phyloP scores from a whole-genome alignment of 2,329 filamentous ascomycete species.

The Aspergillus ustus region DNA sequence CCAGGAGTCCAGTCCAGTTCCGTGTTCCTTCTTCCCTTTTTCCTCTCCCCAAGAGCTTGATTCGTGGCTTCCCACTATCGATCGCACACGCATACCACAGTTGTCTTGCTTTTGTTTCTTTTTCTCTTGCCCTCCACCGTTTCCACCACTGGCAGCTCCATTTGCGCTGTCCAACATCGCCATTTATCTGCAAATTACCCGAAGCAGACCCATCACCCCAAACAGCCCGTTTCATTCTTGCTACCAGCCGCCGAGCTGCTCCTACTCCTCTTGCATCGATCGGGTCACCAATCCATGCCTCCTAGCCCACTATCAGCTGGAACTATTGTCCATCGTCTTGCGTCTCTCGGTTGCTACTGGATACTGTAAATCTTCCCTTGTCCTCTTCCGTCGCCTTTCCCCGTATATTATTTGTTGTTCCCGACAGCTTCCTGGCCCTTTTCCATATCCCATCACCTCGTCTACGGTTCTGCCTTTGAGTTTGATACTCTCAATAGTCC shows the following conservation, averaged over 20 bases:
- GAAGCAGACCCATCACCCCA: slow-evolving; percentile 9
- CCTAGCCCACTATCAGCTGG: slow-evolving; percentile 11
- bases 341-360: slow-evolving; percentile 5
- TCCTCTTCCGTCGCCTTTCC: background rate
- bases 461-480: slow-evolving; percentile 11
- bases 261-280: slow-evolving; percentile 12
- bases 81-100: background rate
- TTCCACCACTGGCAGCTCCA: slow-evolving; percentile 4
- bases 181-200: slow-evolving; percentile 12
- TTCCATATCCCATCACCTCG: slow-evolving; percentile 6
- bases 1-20: slow-evolving; percentile 4
- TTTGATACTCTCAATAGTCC: slow-evolving; percentile 10
- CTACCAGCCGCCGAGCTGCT: background rate
- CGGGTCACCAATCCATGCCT: slow-evolving; percentile 21
- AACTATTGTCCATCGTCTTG: slow-evolving; percentile 8
- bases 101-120: slow-evolving; percentile 8
- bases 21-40: slow-evolving; percentile 1
- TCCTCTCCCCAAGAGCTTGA: slow-evolving; percentile 10
- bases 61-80: background rate
- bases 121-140: background rate
- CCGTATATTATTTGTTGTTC: slow-evolving; percentile 5
- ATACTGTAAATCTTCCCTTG: slow-evolving; percentile 11
- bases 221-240: slow-evolving; percentile 12
- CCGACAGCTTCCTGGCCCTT: slow-evolving; percentile 9
- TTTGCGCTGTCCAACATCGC: slow-evolving; percentile 1